Evolutionary conservation across 2,329 filamentous ascomycete species (phyloP).

Genomic region (Clarireedia hainanense): DNA sequence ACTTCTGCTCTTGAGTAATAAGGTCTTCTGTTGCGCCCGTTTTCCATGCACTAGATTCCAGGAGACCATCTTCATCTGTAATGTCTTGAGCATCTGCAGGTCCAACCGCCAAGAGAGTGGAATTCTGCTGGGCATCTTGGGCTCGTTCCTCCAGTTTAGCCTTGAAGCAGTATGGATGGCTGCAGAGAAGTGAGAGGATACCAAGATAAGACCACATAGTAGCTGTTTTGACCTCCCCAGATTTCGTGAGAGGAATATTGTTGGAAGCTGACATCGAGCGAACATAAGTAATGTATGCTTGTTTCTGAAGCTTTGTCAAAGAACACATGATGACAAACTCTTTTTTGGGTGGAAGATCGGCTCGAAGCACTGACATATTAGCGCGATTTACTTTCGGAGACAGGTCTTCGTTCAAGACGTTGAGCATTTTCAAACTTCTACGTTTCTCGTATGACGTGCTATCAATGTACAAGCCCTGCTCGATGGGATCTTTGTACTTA

Average conservation of each 20-base stretch:
- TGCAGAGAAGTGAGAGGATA: constrained; percentile 46
- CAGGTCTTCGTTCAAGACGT: constrained; percentile 63
- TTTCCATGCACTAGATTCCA: constrained; percentile 24
- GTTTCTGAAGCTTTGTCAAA: constrained; percentile 56
- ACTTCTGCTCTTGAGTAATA: constrained; percentile 14
- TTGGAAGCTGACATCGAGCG: constrained; percentile 27
- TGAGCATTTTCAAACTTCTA: constrained; percentile 56
- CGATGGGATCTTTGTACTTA: constrained; percentile 67
- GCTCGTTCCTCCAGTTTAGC: constrained; percentile 38
- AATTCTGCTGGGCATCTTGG: constrained; percentile 20
- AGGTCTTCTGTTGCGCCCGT: constrained; percentile 21
- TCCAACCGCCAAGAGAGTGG: background rate
- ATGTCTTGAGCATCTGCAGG: background rate
- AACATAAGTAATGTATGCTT: constrained; percentile 51
- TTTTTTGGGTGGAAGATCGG: constrained; percentile 63
- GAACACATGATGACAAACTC: constrained; percentile 77
- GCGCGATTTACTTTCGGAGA: constrained; percentile 71
- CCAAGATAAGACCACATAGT: constrained; percentile 47
- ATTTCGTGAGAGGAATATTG: constrained; percentile 21
- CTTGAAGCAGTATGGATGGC: constrained; percentile 42
- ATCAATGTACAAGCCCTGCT: constrained; percentile 60
- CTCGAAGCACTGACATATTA: constrained; percentile 58
- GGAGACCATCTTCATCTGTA: constrained; percentile 8
- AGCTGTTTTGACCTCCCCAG: constrained; percentile 32
- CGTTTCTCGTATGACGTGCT: constrained; percentile 49